Conservation (phyloP, 768 basidiomycete genomes). For the Tricholoma saponaceum region DNA sequence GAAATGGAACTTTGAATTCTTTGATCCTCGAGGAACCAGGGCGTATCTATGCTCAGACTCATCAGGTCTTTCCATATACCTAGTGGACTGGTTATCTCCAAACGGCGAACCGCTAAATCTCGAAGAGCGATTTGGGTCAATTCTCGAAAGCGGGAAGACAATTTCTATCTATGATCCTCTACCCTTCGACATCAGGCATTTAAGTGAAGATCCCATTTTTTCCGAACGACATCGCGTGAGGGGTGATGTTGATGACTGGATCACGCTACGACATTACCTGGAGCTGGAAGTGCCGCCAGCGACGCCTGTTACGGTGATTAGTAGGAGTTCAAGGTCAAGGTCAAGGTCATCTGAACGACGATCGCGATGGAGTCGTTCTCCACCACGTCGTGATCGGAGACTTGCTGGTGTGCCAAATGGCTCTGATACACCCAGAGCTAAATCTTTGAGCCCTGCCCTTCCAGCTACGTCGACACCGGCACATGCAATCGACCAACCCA, state of each 20-base stretch:
- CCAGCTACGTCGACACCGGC: not conserved
- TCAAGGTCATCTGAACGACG: not conserved
- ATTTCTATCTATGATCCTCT: conserved; percentile 20
- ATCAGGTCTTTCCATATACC: conserved; percentile 18
- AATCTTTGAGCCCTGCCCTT: not conserved
- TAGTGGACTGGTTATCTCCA: conserved; percentile 15
- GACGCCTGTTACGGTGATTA: not conserved
- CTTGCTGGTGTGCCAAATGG: not conserved
- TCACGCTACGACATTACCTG: not conserved
- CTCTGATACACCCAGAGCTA: not conserved
- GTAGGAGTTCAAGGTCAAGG: not conserved
- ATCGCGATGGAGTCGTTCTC: not conserved
- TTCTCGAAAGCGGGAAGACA: conserved; percentile 15
- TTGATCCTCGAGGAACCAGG: conserved; percentile 8
- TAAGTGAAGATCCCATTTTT: conserved; percentile 9
- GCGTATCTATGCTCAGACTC: conserved; percentile 9
- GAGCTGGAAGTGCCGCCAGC: not conserved
- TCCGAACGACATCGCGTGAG: conserved; percentile 5
- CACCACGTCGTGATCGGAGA: not conserved
- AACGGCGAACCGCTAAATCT: conserved; percentile 2
- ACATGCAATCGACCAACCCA: not conserved
- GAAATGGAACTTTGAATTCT: conserved; percentile 17
- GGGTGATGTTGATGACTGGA: conserved; percentile 6
- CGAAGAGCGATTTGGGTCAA: conserved; percentile 18
- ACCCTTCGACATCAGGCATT: conserved; percentile 1